A percentile compares a stretch with the other conserved stretches of the same genome.
Evolutionary conservation across 164 flowering plant genomes (phyloP).

Genomic region (Annona cherimola): DNA sequence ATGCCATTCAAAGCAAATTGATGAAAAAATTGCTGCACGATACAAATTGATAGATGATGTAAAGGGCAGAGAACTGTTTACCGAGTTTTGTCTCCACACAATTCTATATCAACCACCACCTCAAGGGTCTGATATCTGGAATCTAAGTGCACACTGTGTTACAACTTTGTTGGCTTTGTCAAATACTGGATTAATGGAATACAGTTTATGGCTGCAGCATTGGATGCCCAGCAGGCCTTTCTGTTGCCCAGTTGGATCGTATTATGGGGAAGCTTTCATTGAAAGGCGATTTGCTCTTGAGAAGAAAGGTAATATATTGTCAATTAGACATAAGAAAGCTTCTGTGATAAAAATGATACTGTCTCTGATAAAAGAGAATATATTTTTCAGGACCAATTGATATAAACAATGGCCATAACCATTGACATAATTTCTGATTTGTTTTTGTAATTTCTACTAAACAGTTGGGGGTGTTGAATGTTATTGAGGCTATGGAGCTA

Average conservation of each 20-base stretch:
- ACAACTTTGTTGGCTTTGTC: not conserved
- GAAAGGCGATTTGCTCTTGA: constrained; percentile 45
- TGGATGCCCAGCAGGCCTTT: constrained; percentile 73
- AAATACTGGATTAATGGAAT: constrained; percentile 3
- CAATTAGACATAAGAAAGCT: not conserved
- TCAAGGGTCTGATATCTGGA: constrained; percentile 51
- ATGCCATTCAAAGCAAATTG: constrained; percentile 58
- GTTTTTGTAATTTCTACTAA: constrained; percentile 10
- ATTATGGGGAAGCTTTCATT: constrained; percentile 63
- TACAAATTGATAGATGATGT: constrained; percentile 43
- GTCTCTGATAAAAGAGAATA: too few species aligned
- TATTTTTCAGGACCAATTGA: not conserved
- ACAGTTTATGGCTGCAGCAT: constrained; percentile 34
- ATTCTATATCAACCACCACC: constrained; percentile 65
- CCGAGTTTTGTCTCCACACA: constrained; percentile 82
- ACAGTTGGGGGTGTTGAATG: constrained; percentile 83
- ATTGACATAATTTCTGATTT: not conserved
- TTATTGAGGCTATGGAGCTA: constrained; percentile 69
- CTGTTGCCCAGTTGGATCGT: constrained; percentile 64
- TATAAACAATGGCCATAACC: not conserved
- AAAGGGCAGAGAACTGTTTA: constrained; percentile 48
- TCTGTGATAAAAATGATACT: not conserved
- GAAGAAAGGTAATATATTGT: constrained; percentile 53
- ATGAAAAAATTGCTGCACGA: constrained; percentile 51
- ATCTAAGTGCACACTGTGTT: not conserved